phyloP scores from a whole-genome alignment of 75 land plant species.

The Azolla pinnata region DNA sequence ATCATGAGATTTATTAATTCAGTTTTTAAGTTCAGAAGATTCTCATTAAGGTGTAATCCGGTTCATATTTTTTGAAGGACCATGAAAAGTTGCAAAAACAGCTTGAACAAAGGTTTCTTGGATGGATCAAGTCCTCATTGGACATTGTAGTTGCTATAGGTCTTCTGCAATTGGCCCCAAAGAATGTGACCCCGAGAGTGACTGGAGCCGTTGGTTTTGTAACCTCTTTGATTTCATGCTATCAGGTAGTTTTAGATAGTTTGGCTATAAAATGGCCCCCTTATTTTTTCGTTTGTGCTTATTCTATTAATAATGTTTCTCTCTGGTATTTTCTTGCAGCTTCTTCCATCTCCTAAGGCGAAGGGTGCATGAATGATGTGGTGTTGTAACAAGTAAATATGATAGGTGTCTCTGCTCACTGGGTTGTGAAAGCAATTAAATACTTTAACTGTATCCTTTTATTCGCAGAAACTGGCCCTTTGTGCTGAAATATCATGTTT shows the following conservation, averaged over 20 bases:
- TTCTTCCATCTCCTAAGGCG: conserved; percentile 12
- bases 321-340: conserved; percentile 6
- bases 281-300: background rate
- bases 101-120: conserved; percentile 52
- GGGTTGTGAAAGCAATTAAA: too few relatives aligned
- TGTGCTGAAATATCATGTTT: too few relatives aligned
- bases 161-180: conserved; percentile 76
- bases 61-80: too few relatives aligned
- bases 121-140: conserved; percentile 56
- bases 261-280: background rate
- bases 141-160: conserved; percentile 85
- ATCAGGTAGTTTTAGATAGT: conserved; percentile 48
- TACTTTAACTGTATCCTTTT: too few relatives aligned
- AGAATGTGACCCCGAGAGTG: conserved; percentile 78
- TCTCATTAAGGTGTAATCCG: background rate
- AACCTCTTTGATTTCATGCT: conserved; percentile 76
- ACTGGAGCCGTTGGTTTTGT: conserved; percentile 80
- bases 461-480: too few relatives aligned
- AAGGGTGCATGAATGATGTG: too few relatives aligned
- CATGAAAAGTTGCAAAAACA: conserved; percentile 15
- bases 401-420: too few relatives aligned
- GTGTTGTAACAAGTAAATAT: too few relatives aligned
- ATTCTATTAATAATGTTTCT: background rate
- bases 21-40: background rate
- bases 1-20: background rate